These are phyloP conservation scores for Umbellularia californica DNA, from an alignment of 164 flowering plant genomes.

Conservation along the genomic window DNA sequence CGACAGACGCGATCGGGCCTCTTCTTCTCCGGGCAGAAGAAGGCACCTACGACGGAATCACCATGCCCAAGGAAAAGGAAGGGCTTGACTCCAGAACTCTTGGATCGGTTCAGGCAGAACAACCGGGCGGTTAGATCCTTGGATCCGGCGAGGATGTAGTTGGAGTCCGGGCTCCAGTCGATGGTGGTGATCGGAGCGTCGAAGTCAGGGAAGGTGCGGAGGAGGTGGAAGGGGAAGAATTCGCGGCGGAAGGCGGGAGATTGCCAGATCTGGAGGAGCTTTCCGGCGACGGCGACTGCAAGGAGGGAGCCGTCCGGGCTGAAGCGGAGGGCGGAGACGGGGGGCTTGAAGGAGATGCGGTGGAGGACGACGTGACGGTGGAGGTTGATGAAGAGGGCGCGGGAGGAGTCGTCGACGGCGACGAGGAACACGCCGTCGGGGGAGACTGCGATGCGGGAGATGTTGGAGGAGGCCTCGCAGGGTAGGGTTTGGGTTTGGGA, in stretches of 20 bases:
- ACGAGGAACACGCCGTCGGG: constrained; percentile 71
- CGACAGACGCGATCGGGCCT: constrained; percentile 30
- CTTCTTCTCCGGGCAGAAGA: constrained; percentile 64
- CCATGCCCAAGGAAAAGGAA: constrained; percentile 80
- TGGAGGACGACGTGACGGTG: constrained; percentile 70
- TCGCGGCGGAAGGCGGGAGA: constrained; percentile 81
- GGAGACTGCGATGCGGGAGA: constrained; percentile 72
- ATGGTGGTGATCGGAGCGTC: constrained; percentile 53
- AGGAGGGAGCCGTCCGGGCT: constrained; percentile 68
- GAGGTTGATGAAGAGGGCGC: constrained; percentile 71
- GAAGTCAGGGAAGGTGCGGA: constrained; percentile 65
- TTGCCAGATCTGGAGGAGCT: constrained; percentile 78
- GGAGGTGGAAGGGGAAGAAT: constrained; percentile 73
- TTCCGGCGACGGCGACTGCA: constrained; percentile 70
- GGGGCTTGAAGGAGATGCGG: constrained; percentile 66
- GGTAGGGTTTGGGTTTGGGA: constrained; percentile 74
- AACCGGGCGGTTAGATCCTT: constrained; percentile 81
- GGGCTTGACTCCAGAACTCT: constrained; percentile 36
- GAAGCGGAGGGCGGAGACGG: constrained; percentile 56
- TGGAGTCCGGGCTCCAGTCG: constrained; percentile 78
- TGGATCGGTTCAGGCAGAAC: constrained; percentile 50
- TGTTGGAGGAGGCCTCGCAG: constrained; percentile 59
- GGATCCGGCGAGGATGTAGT: constrained; percentile 72
- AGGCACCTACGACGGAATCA: constrained; percentile 65
- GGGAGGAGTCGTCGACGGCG: constrained; percentile 64